Conservation (phyloP, 257 asterid genomes). For the Solanum rostratum region DNA sequence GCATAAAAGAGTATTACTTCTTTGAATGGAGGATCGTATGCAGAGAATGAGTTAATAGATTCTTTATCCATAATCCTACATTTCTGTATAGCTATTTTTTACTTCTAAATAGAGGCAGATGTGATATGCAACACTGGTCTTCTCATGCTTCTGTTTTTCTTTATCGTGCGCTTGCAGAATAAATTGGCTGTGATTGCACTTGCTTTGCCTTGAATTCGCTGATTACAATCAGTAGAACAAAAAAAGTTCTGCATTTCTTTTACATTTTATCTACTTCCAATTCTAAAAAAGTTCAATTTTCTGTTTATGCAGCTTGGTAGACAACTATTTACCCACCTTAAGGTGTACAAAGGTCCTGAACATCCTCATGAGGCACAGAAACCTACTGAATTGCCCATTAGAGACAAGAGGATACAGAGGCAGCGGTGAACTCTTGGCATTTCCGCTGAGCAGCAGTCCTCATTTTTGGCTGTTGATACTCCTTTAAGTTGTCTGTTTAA, state of each 20-base stretch:
- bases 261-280: neutral
- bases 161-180: neutral
- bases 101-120: neutral
- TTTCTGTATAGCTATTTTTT: neutral
- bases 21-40: neutral
- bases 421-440: neutral
- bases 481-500: neutral
- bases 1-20: neutral
- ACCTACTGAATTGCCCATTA: conserved; percentile 68
- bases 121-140: neutral
- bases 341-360: conserved; percentile 79
- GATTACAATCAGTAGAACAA: neutral
- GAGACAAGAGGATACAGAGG: conserved; percentile 78
- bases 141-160: neutral
- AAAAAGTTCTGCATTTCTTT: neutral
- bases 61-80: neutral
- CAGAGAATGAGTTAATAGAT: neutral
- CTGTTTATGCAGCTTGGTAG: conserved; percentile 74
- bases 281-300: neutral
- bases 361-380: conserved; percentile 96
- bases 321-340: conserved; percentile 69
- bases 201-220: neutral
- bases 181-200: neutral
- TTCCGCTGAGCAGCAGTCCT: neutral
- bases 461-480: neutral